phyloP scores from a whole-genome alignment of 257 asterid genomes.

The Fraxinus pennsylvanica region DNA sequence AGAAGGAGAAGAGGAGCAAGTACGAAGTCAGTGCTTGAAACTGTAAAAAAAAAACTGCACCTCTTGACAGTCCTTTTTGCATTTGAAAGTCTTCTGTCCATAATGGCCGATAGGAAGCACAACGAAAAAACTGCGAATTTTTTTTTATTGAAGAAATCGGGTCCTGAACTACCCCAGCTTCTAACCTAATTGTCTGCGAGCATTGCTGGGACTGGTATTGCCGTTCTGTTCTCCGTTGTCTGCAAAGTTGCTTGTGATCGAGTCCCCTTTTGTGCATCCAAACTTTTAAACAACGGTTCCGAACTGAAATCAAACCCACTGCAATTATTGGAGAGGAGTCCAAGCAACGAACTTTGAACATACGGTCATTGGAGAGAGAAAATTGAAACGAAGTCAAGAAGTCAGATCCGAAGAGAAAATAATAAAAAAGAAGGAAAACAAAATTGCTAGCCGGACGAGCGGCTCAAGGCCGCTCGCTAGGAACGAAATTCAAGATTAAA shows the following conservation, averaged over 20 bases:
- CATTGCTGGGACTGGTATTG: constrained; percentile 91
- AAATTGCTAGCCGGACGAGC: too few species aligned
- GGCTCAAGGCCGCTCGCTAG: too few species aligned
- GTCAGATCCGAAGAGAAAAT: too few species aligned
- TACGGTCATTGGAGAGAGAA: too few species aligned
- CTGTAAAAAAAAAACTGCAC: constrained; percentile 25
- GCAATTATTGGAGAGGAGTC: too few species aligned
- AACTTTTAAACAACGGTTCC: constrained; percentile 41
- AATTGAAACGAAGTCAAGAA: too few species aligned
- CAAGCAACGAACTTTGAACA: too few species aligned
- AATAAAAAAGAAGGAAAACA: too few species aligned
- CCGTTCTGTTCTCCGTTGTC: constrained; percentile 62
- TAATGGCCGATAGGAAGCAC: constrained; percentile 60
- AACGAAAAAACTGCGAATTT: constrained; percentile 43
- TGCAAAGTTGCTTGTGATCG: constrained; percentile 62
- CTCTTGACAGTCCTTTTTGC: constrained; percentile 66
- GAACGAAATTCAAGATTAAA: too few species aligned
- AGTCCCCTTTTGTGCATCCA: constrained; percentile 57
- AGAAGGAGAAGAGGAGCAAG: constrained; percentile 51
- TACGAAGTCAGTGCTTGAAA: constrained; percentile 40
- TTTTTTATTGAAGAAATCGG: constrained; percentile 68
- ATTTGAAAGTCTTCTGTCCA: constrained; percentile 83
- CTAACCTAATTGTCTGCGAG: constrained; percentile 74
- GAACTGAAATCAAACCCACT: too few species aligned
- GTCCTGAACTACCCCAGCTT: constrained; percentile 67